Evolutionary conservation across 441 rosid genomes (phyloP).

Genomic region (Populus hybrid): DNA sequence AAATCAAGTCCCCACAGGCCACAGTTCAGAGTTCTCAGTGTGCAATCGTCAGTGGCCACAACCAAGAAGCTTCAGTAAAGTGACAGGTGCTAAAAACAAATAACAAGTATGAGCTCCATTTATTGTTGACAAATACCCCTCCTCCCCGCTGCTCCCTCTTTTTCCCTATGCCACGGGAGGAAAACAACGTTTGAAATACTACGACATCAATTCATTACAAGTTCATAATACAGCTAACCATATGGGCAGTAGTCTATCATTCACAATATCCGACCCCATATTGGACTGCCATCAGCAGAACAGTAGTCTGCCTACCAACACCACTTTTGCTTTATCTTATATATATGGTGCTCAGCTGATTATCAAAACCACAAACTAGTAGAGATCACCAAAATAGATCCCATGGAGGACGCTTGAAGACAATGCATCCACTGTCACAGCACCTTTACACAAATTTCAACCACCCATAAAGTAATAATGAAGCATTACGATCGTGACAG

Average conservation of each 20-base stretch:
- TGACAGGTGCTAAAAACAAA: not conserved
- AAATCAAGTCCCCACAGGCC: not conserved
- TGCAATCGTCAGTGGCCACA: not conserved
- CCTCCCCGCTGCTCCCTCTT: not conserved
- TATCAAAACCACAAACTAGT: not conserved
- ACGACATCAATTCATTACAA: not conserved
- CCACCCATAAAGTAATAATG: not conserved
- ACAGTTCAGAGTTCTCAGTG: not conserved
- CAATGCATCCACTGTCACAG: not conserved
- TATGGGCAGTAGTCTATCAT: not conserved
- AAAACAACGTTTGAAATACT: not conserved
- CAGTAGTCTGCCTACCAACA: not conserved
- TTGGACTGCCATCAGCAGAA: not conserved
- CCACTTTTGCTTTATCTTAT: not conserved
- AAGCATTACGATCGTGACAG: slow-evolving; percentile 56
- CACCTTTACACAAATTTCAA: not conserved
- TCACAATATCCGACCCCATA: not conserved
- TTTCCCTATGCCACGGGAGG: not conserved
- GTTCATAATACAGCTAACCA: not conserved
- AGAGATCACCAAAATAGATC: not conserved
- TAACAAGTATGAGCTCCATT: not conserved
- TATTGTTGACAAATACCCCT: not conserved
- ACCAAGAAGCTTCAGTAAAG: slow-evolving; percentile 1
- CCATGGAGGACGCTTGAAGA: not conserved
- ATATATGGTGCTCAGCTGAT: not conserved